These are phyloP conservation scores for Graphilbum fragrans DNA, from an alignment of 2,329 filamentous ascomycete species.

Conservation along the genomic window DNA sequence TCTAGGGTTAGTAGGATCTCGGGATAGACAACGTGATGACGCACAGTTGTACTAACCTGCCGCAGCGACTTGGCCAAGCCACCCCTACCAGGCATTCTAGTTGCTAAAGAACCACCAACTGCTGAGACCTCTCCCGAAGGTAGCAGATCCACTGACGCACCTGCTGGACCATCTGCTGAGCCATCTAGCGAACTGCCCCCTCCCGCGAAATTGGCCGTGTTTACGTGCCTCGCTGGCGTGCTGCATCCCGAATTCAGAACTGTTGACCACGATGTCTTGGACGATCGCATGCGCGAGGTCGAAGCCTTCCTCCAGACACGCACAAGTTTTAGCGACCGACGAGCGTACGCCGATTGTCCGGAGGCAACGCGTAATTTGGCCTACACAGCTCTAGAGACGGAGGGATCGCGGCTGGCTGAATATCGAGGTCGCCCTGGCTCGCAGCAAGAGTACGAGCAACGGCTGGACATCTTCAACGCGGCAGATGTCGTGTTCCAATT, in stretches of 20 bases:
- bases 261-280: background rate
- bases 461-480: slow-evolving; percentile 27
- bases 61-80: background rate
- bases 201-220: background rate
- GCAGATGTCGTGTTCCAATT: slow-evolving; percentile 26
- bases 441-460: background rate
- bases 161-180: no score
- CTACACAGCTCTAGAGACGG: slow-evolving; percentile 13
- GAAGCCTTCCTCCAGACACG: slow-evolving; percentile 7
- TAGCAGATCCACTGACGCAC: no score
- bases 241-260: background rate
- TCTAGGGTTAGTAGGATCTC: slow-evolving; percentile 7
- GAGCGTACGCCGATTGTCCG: slow-evolving; percentile 9
- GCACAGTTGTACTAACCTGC: no score
- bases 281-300: slow-evolving; percentile 7
- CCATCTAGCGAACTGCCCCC: no score
- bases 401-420: slow-evolving; percentile 7
- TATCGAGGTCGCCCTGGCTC: background rate
- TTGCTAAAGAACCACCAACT: background rate
- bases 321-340: slow-evolving; percentile 8
- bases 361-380: slow-evolving; percentile 9
- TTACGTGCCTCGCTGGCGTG: background rate
- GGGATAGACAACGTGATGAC: no score
- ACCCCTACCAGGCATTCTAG: background rate
- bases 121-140: no score